Evolutionary conservation across 2,329 filamentous ascomycete species (phyloP).

Genomic region (Juglanconis juglandina): DNA sequence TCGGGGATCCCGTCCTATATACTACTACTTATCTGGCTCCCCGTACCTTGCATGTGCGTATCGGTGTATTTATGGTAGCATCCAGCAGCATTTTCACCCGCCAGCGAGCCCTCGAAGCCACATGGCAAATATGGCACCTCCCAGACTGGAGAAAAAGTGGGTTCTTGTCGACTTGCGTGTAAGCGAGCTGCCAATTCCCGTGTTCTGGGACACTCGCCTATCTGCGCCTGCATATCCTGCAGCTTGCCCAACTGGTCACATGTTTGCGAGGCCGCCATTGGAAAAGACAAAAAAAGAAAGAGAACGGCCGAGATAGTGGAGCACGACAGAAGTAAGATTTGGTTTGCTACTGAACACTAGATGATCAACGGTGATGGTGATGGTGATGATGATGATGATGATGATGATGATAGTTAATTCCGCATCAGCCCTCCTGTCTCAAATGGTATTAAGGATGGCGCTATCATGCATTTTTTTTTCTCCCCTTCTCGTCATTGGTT

Average conservation of each 20-base stretch:
- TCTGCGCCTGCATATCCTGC: constrained; percentile 2
- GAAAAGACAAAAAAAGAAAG: neutral
- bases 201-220: constrained; percentile 4
- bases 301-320: neutral
- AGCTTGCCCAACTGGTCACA: constrained; percentile 4
- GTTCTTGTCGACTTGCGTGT: neutral
- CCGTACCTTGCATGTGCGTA: neutral
- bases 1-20: too few relatives aligned
- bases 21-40: neutral
- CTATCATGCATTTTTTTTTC: neutral
- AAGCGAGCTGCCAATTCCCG: constrained; percentile 13
- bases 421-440: neutral
- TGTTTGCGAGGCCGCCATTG: neutral
- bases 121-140: neutral
- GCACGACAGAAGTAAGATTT: neutral
- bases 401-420: neutral
- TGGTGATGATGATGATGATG: neutral
- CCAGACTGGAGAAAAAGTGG: neutral
- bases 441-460: constrained; percentile 1
- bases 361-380: neutral
- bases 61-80: neutral
- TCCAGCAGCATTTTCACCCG: neutral
- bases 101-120: neutral
- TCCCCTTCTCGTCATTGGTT: neutral
- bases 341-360: neutral